Base-by-base conservation (phyloP, 1,139 yeast genomes). In the Arxiozyma telluris region DNA sequence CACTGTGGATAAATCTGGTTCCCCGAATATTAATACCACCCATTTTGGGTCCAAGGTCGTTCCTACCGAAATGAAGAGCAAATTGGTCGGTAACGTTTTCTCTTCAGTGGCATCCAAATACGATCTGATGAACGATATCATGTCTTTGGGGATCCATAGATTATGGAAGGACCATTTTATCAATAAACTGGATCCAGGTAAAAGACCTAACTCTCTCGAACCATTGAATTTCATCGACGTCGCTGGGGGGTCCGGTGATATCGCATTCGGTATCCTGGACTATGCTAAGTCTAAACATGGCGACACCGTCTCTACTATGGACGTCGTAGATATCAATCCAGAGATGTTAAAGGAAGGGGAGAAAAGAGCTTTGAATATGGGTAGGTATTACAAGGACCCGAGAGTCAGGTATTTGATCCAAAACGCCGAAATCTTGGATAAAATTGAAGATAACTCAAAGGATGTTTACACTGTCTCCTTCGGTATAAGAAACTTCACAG, bases 161-260 rank as follows among this genome's bases (percentile, higher is more conserved):
- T 75, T 91, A 54, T 93, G 99, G 99, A 93, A 93, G 68, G 83
- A 81, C 66, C 96, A 91, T 67, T 86, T 93, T 67, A 91, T 93
- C 63, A 78, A 82, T 62, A 81, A 90, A 62, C 75, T 93, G 57
- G 97, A 93, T 66, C 96, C 97, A 45, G 99, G 99, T 46, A 83
- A 83, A 76, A 81, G 98, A 66, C 91, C 96, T 4, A 95, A 93
- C 47, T 82, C 90, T 11, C 70, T 73, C 1, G 79, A 82, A 61
- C 96, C 96, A 1, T 76, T 93, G 66, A 82, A 84, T 58, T 91
- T 93, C 65, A 77, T 93, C 59, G 99, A 93, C 71, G 98, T 94
- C 54, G 99, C 98, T 43, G 99, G 98, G 55, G 99, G 99, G 39
- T 90, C 98, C 18, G 99, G 98, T 49, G 99, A 93, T 68, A 91